Evolutionary conservation across 2,329 filamentous ascomycete species (phyloP).

Genomic region (Aspergillus fijiensis): DNA sequence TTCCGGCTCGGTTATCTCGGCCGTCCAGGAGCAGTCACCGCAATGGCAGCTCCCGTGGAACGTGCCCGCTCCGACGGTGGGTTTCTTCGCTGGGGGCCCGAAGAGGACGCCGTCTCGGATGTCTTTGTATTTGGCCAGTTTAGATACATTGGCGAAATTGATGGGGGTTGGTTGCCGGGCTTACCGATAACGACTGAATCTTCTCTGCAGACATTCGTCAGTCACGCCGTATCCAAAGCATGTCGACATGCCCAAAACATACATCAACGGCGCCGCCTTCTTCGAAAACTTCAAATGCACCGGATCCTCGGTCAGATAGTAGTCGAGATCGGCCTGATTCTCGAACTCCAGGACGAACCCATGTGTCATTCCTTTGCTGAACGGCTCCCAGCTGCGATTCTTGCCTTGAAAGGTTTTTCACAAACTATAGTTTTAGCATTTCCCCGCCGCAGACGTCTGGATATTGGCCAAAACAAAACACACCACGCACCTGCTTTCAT

Average conservation of each 20-base stretch:
- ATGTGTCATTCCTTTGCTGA: slow-evolving; percentile 6
- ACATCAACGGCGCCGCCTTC: slow-evolving; percentile 2
- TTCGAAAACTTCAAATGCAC: slow-evolving; percentile 6
- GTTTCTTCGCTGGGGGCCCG: not conserved
- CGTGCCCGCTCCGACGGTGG: not conserved
- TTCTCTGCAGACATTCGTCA: not conserved
- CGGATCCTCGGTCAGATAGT: slow-evolving; percentile 6
- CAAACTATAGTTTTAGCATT: not conserved
- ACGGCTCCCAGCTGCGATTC: slow-evolving; percentile 8
- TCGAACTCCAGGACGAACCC: slow-evolving; percentile 9
- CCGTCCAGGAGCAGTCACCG: slow-evolving; percentile 5
- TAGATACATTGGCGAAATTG: not conserved
- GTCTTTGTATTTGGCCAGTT: not conserved
- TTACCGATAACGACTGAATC: slow-evolving; percentile 1
- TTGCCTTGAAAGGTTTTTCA: not conserved
- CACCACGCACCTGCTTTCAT: slow-evolving; percentile 5
- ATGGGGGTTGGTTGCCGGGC: too few relatives aligned
- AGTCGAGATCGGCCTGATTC: slow-evolving; percentile 6
- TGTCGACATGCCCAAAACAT: not conserved
- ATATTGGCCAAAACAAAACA: not conserved
- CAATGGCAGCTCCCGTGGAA: slow-evolving; percentile 8
- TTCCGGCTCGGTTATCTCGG: slow-evolving; percentile 4
- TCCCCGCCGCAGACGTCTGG: too few relatives aligned
- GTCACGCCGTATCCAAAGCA: not conserved
- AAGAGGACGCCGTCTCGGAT: slow-evolving; percentile 5